These are phyloP conservation scores for Ganoderma lucidum DNA, from an alignment of 1,284 basidiomycete genomes.

Conservation along the genomic window DNA sequence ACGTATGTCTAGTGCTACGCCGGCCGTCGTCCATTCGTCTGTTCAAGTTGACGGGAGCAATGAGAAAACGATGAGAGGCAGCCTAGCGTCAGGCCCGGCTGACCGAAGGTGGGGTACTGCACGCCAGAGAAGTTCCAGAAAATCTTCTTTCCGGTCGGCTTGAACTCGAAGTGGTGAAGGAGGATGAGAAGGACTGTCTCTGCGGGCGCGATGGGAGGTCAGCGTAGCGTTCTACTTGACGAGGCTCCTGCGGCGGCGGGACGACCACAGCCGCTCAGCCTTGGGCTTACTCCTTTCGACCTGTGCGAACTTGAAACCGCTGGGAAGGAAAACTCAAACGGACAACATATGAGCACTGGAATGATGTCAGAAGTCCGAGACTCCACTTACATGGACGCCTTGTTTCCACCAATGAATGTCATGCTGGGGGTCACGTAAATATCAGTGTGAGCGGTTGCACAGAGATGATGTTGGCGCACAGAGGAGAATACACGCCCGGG, in stretches of 20 bases:
- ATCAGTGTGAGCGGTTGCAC: neutral
- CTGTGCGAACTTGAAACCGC: slow-evolving; percentile 27
- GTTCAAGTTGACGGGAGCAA: slow-evolving; percentile 6
- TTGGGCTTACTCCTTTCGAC: slow-evolving; percentile 25
- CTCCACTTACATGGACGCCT: slow-evolving; percentile 41
- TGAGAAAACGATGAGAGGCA: slow-evolving; percentile 26
- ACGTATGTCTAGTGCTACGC: too few relatives aligned
- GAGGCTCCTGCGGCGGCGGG: too few relatives aligned
- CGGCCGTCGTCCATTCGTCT: neutral
- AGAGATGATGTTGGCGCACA: slow-evolving; percentile 16
- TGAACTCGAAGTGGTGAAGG: slow-evolving; percentile 31
- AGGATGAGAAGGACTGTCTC: slow-evolving; percentile 32
- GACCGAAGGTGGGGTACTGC: slow-evolving; percentile 29
- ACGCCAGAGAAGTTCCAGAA: slow-evolving; percentile 31
- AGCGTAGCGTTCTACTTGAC: neutral
- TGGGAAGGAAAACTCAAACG: neutral
- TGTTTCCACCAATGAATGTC: slow-evolving; percentile 42
- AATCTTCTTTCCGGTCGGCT: slow-evolving; percentile 25
- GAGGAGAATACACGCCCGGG: slow-evolving; percentile 20
- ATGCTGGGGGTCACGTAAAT: slow-evolving; percentile 32
- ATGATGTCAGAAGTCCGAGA: neutral
- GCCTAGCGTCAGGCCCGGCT: slow-evolving; percentile 16
- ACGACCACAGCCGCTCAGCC: neutral
- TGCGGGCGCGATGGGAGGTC: slow-evolving; percentile 13
- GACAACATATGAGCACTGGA: neutral